phyloP scores from a whole-genome alignment of 768 basidiomycete species.

The Boletus patriciae region DNA sequence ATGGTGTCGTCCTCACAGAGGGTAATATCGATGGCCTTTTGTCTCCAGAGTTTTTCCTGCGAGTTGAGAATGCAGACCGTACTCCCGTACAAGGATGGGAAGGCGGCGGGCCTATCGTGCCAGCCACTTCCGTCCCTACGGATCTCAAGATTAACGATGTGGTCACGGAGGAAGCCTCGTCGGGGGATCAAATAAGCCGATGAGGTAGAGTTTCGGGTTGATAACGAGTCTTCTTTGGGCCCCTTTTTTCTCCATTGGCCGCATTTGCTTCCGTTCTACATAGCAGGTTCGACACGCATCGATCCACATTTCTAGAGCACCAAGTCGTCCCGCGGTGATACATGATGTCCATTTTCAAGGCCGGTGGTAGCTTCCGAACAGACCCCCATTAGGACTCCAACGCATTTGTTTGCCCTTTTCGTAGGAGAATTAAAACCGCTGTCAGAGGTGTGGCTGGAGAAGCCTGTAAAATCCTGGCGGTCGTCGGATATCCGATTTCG shows the following conservation, averaged over 20 bases:
- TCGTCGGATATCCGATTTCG: background rate
- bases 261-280: background rate
- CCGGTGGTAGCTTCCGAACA: background rate
- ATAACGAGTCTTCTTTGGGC: background rate
- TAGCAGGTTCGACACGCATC: background rate
- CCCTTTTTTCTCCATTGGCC: background rate
- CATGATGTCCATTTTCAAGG: background rate
- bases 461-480: background rate
- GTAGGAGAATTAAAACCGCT: background rate
- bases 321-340: background rate
- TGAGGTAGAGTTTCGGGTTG: background rate
- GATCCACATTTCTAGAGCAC: background rate
- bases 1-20: conserved; percentile 86
- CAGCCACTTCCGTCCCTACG: background rate
- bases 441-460: background rate
- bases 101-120: background rate
- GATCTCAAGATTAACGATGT: background rate
- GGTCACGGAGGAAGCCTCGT: background rate
- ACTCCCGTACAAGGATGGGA: conserved; percentile 27
- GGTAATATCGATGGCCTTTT: conserved; percentile 70
- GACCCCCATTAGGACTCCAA: background rate
- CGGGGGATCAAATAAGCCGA: no score
- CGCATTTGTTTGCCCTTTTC: no score
- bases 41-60: conserved; percentile 60
- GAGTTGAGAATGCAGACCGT: conserved; percentile 53